Evolutionary conservation across 805 yeast species (phyloP), one percentile per base, ranked within the genome.

Genomic region (Starmerella etchellsii): DNA sequence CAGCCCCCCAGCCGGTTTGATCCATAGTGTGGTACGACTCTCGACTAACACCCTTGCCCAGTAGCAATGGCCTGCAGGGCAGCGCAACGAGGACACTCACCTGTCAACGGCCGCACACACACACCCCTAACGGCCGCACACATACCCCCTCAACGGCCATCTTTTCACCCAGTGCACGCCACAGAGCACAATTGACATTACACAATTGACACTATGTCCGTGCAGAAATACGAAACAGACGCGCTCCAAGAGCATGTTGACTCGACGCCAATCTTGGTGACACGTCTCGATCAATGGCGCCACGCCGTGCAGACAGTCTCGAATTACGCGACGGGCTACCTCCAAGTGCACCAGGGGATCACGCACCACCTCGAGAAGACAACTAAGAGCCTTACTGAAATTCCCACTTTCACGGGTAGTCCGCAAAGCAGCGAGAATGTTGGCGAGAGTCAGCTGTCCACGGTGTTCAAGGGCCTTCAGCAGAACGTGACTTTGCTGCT

Each of bases 261-360:
- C 40, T 65, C 68, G 23, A 60, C 68, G 13, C 49, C 54, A 23
- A 43, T 60, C 21, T 55, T 64, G 19, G 42, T 60, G 15, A 43
- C 47, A 14, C 58, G 69, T 11, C 53, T 65, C 31, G 67, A 64
- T 36, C 57, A 60, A 41, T 65, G 69, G 69, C 52, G 49, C 28
- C 58, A 54, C 29, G 59, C 55, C 16, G 54, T 61, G 25, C 44
- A 42, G 13, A 36, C 54, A 25, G 50, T 62, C 16, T 50, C 52
- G 42, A 56, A 53, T 39, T 63, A 59, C 42, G 41, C 52, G 20
- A 57, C 57, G 22, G 51, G 56, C 32, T 58, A 55, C 39, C 35
- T 48, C 24, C 37, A 49, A 13, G 44, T 52, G 31, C 64, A 62
- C 50, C 52, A 53, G 36, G 37, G 47, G 36, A 46, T 49, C 42